Conservation (phyloP, 345 rosid genomes). For the Turnera subulata region DNA sequence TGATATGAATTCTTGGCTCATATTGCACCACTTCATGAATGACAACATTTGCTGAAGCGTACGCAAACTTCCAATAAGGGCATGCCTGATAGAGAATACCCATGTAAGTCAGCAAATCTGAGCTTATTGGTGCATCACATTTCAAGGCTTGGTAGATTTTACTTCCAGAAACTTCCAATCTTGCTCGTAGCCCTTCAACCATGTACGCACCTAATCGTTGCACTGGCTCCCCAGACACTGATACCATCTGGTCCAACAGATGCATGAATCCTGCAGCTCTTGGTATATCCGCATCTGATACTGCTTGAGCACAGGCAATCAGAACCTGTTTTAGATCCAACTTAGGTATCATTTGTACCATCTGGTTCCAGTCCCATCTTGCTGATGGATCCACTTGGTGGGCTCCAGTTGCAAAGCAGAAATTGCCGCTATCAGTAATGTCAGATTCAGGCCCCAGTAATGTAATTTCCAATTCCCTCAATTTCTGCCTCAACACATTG, state of each 20-base stretch:
- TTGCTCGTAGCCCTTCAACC: constrained; percentile 93
- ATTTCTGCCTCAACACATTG: constrained; percentile 47
- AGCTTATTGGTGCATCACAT: constrained; percentile 75
- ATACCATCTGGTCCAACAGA: constrained; percentile 79
- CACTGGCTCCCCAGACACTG: constrained; percentile 77
- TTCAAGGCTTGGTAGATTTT: constrained; percentile 77
- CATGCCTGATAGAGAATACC: constrained; percentile 60
- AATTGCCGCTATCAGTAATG: constrained; percentile 37
- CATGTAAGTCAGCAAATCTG: constrained; percentile 96
- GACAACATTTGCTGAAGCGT: constrained; percentile 62
- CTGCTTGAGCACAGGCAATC: constrained; percentile 57
- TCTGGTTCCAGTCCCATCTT: constrained; percentile 44
- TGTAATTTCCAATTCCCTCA: constrained; percentile 62
- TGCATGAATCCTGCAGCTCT: constrained; percentile 55
- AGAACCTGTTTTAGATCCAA: constrained; percentile 58
- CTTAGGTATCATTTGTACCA: constrained; percentile 52
- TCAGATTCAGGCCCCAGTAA: constrained; percentile 65
- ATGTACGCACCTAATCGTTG: constrained; percentile 83
- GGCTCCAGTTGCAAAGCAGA: constrained; percentile 42
- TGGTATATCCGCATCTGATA: constrained; percentile 42
- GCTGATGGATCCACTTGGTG: constrained; percentile 30
- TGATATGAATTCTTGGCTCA: constrained; percentile 70
- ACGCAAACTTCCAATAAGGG: constrained; percentile 93
- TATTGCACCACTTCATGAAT: constrained; percentile 59
- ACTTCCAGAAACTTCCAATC: constrained; percentile 82